These are phyloP conservation scores for Cnidoscolus chayamansa DNA, from an alignment of 441 rosid genomes.

Conservation along the genomic window DNA sequence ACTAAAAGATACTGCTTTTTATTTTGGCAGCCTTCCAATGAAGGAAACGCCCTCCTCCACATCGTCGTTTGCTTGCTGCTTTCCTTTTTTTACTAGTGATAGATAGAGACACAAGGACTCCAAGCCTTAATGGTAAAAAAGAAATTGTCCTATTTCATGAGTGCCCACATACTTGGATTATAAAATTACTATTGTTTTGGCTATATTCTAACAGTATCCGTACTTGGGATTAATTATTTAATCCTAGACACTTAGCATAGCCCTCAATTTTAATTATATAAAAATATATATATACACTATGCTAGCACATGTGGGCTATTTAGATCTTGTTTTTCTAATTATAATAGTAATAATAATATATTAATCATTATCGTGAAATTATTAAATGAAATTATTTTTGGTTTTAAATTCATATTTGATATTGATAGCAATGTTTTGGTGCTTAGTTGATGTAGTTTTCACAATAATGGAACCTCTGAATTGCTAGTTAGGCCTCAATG, in stretches of 20 bases:
- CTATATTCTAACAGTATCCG: background rate
- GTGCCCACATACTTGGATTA: too few relatives aligned
- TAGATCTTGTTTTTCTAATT: background rate
- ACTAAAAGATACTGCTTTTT: background rate
- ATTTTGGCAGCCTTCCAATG: background rate
- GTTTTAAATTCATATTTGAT: background rate
- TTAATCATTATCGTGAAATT: too few relatives aligned
- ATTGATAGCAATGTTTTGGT: background rate
- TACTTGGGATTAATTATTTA: background rate
- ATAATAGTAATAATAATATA: background rate
- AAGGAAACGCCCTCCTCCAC: background rate
- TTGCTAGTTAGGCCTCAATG: background rate
- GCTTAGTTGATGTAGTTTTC: background rate
- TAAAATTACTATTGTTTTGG: too few relatives aligned
- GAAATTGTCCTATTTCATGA: too few relatives aligned
- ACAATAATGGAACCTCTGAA: background rate
- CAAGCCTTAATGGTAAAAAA: too few relatives aligned
- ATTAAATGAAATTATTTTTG: background rate
- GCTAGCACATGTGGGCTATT: background rate
- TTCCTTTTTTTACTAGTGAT: too few relatives aligned
- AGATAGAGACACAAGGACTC: too few relatives aligned
- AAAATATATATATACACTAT: background rate
- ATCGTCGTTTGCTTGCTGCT: too few relatives aligned
- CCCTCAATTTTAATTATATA: conserved; percentile 9
- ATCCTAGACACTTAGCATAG: background rate